A percentile compares a stretch with the other conserved stretches of the same genome.
phyloP scores from a whole-genome alignment of 75 land plant species.

The Pinus albicaulis region DNA sequence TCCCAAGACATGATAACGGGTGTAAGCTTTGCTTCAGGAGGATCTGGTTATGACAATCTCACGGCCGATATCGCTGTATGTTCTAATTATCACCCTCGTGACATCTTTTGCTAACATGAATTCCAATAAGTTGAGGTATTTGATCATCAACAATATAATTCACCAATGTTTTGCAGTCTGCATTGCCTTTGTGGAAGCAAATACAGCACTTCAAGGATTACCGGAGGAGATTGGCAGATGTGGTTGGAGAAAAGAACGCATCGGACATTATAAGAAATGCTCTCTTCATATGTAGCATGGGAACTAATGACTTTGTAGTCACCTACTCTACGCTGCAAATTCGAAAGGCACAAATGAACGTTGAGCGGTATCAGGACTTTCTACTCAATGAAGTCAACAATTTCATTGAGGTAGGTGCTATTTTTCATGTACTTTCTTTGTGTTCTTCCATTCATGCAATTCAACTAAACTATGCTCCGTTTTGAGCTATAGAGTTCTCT shows the following conservation, averaged over 20 bases:
- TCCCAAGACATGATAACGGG: constrained; percentile 39
- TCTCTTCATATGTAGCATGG: constrained; percentile 52
- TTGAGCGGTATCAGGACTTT: constrained; percentile 37
- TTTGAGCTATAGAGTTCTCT: too few species aligned
- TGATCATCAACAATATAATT: too few species aligned
- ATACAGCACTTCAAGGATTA: constrained; percentile 62
- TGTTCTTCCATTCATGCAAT: too few species aligned
- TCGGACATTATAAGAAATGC: constrained; percentile 27
- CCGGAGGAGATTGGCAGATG: constrained; percentile 22
- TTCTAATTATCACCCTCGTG: not conserved
- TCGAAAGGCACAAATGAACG: constrained; percentile 13
- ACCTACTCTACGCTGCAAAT: constrained; percentile 13
- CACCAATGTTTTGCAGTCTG: too few species aligned
- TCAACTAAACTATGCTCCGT: too few species aligned
- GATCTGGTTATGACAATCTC: constrained; percentile 53
- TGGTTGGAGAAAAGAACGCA: constrained; percentile 43
- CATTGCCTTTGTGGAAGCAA: too few species aligned
- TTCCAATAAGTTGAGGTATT: not conserved
- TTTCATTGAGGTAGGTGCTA: constrained; percentile 8
- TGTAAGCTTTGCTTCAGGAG: constrained; percentile 61
- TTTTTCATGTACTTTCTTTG: too few species aligned
- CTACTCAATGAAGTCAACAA: constrained; percentile 21
- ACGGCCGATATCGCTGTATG: constrained; percentile 33
- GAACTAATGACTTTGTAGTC: constrained; percentile 65
- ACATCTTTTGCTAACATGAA: not conserved